Percentiles rank a stretch among this genome's conserved stretches.
Conservation (phyloP, 2,329 filamentous ascomycete genomes). For the Hymenoscyphus albidus region DNA sequence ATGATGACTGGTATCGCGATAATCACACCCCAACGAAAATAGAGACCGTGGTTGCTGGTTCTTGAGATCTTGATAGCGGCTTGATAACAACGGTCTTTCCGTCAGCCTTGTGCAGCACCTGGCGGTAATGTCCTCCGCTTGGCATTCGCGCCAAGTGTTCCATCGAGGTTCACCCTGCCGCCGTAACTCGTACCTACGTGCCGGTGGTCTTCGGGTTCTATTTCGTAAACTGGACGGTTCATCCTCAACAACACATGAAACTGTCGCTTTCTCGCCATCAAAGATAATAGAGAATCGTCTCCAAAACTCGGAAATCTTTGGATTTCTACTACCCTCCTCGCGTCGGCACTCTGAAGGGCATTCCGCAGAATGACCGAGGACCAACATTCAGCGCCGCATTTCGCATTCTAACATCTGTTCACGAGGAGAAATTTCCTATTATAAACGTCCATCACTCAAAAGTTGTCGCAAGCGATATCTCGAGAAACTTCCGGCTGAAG, state of each 20-base stretch:
- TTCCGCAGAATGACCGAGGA: conserved; percentile 7
- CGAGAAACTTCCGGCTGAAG: not conserved
- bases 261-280: not conserved
- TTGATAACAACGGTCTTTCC: not conserved
- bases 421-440: not conserved
- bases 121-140: not conserved
- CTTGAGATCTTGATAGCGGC: not conserved
- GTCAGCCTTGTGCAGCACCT: not conserved
- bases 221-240: not conserved
- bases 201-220: not conserved
- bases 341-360: not conserved
- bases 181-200: not conserved
- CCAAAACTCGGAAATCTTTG: not conserved
- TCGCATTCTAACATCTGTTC: conserved; percentile 5
- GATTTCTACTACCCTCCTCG: not conserved
- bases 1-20: conserved; percentile 15
- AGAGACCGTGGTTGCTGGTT: not conserved
- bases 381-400: not conserved
- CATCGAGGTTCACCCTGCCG: not conserved
- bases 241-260: not conserved
- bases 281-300: not conserved
- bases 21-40: not conserved
- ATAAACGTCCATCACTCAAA: not conserved
- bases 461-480: not conserved
- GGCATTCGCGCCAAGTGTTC: not conserved